These are phyloP conservation scores for Nephelium lappaceum DNA, from an alignment of 345 rosid genomes.

Conservation along the genomic window DNA sequence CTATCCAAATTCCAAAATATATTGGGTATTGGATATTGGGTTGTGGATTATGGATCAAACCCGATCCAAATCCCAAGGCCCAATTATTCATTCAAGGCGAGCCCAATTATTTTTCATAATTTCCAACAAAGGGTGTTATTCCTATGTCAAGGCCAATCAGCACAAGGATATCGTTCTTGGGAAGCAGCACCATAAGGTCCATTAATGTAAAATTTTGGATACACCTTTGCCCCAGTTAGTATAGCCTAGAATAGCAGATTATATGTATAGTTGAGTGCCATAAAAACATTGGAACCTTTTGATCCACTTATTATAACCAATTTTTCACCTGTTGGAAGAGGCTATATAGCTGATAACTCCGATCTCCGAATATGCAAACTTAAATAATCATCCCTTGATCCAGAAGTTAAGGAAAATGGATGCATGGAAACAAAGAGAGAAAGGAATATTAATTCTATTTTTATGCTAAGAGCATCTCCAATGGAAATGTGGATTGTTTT, in stretches of 20 bases:
- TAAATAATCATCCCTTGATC: conserved; percentile 49
- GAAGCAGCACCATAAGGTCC: conserved; percentile 65
- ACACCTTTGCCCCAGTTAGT: conserved; percentile 28
- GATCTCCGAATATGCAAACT: conserved; percentile 65
- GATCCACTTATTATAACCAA: too few species aligned
- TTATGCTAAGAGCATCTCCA: too few species aligned
- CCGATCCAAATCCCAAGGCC: too few species aligned
- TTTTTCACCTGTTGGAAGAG: conserved; percentile 51
- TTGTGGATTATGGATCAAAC: too few species aligned
- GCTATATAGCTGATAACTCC: conserved; percentile 51
- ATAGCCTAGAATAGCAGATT: conserved; percentile 29
- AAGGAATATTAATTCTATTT: not conserved
- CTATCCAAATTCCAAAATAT: too few species aligned
- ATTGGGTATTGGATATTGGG: too few species aligned
- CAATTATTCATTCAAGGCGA: too few species aligned
- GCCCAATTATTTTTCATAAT: too few species aligned
- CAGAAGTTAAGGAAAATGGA: conserved; percentile 63
- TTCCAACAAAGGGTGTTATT: conserved; percentile 62
- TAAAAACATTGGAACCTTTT: not conserved
- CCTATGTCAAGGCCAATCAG: conserved; percentile 68
- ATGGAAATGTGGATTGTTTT: too few species aligned
- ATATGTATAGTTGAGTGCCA: not conserved
- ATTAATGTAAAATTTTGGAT: conserved; percentile 50
- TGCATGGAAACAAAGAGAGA: conserved; percentile 45
- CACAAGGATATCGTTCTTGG: conserved; percentile 55